Conservation (phyloP, 371 early-diverging fungal genomes). For the Thermomucor indicae-seudaticae region DNA sequence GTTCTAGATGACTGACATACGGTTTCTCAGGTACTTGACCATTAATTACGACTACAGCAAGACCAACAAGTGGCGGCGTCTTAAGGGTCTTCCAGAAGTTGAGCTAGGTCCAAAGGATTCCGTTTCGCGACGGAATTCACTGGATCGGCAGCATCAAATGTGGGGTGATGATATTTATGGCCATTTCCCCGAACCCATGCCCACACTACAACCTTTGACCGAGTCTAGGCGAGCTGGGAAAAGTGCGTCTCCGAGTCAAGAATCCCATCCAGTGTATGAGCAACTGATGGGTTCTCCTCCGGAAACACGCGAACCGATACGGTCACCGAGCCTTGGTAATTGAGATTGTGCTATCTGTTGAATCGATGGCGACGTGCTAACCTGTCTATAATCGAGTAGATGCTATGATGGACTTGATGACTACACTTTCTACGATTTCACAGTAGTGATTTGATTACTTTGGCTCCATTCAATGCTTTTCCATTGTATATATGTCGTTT, state of each 20-base stretch:
- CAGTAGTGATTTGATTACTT: too few relatives aligned
- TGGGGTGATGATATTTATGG: constrained; percentile 9
- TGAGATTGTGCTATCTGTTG: neutral
- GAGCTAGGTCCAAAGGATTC: constrained; percentile 5
- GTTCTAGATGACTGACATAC: too few relatives aligned
- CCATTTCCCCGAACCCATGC: constrained; percentile 10
- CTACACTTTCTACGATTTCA: constrained; percentile 17
- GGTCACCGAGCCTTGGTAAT: constrained; percentile 31
- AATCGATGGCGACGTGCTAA: constrained; percentile 10
- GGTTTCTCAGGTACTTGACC: constrained; percentile 30
- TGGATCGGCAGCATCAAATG: neutral
- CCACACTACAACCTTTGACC: constrained; percentile 9
- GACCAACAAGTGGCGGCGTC: constrained; percentile 36
- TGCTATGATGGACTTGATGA: constrained; percentile 32
- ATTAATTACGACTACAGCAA: constrained; percentile 29
- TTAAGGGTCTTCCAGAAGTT: constrained; percentile 33
- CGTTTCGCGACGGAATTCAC: neutral
- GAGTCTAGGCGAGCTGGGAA: neutral
- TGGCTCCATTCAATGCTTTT: neutral
- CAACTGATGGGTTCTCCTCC: constrained; percentile 19
- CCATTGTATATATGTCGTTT: too few relatives aligned
- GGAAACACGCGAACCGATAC: constrained; percentile 13
- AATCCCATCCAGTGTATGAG: constrained; percentile 19
- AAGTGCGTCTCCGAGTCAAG: neutral
- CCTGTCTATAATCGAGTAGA: constrained; percentile 9